Conservation (phyloP, 306 rosid species). For the Echinosophora koreensis region DNA sequence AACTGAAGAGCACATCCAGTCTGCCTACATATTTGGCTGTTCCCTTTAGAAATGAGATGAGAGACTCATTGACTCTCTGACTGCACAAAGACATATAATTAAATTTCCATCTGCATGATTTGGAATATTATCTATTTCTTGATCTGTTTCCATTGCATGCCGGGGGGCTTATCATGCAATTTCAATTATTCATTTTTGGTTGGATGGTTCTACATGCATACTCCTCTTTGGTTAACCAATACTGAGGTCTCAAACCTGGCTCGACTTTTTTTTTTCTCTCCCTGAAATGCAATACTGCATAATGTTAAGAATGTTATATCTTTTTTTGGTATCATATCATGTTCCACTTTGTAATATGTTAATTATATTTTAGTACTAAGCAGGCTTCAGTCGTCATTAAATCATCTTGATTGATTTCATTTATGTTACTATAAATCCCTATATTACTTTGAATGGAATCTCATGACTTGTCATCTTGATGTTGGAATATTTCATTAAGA, state of each 20-base stretch:
- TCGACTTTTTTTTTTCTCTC: too few relatives aligned
- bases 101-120: background rate
- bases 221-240: background rate
- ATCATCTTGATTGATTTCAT: background rate
- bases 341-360: background rate
- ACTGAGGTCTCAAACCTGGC: background rate
- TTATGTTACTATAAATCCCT: background rate
- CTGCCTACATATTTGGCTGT: background rate
- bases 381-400: background rate
- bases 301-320: background rate
- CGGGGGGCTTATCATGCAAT: background rate
- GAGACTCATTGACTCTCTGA: background rate
- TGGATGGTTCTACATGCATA: too few relatives aligned
- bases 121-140: background rate
- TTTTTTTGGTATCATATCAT: background rate
- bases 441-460: background rate
- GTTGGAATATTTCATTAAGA: conserved; percentile 8
- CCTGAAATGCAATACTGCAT: background rate
- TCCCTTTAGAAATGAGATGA: background rate
- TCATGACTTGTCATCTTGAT: background rate
- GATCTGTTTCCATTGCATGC: background rate
- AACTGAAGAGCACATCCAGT: background rate
- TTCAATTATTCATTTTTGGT: background rate
- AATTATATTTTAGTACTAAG: background rate
- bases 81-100: background rate